Conservation (phyloP, 2,329 filamentous ascomycete species). For the Bipolaris zeicola region DNA sequence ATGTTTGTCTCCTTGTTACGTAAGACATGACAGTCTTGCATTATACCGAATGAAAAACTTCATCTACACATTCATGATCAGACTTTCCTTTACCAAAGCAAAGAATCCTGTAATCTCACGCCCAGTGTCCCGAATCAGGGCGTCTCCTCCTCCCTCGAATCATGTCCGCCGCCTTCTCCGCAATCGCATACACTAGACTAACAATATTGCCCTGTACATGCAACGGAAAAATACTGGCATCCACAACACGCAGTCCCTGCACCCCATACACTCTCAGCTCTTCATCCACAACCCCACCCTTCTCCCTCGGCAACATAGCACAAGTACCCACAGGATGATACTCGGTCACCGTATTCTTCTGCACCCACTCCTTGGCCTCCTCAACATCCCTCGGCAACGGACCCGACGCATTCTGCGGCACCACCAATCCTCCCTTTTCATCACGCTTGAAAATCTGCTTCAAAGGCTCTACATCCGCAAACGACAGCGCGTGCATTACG, state of each 20-base stretch:
- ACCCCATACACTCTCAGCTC: constrained; percentile 38
- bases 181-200: constrained; percentile 33
- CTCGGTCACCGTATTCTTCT: constrained; percentile 22
- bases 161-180: constrained; percentile 35
- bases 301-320: constrained; percentile 37
- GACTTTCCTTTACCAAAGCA: neutral
- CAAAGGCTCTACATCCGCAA: constrained; percentile 3
- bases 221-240: constrained; percentile 37
- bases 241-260: constrained; percentile 32
- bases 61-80: neutral
- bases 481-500: constrained; percentile 23
- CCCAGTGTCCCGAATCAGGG: neutral
- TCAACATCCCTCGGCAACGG: constrained; percentile 18
- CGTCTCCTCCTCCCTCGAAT: constrained; percentile 7
- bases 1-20: too few relatives aligned
- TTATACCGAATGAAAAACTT: neutral
- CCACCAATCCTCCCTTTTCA: neutral
- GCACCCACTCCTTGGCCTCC: constrained; percentile 22
- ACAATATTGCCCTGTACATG: constrained; percentile 28
- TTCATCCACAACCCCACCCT: constrained; percentile 41
- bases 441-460: neutral
- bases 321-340: constrained; percentile 44
- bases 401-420: constrained; percentile 14
- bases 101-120: neutral
- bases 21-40: neutral